Evolutionary conservation across 148 eudicot species (phyloP).

Genomic region (Oxyria digyna): DNA sequence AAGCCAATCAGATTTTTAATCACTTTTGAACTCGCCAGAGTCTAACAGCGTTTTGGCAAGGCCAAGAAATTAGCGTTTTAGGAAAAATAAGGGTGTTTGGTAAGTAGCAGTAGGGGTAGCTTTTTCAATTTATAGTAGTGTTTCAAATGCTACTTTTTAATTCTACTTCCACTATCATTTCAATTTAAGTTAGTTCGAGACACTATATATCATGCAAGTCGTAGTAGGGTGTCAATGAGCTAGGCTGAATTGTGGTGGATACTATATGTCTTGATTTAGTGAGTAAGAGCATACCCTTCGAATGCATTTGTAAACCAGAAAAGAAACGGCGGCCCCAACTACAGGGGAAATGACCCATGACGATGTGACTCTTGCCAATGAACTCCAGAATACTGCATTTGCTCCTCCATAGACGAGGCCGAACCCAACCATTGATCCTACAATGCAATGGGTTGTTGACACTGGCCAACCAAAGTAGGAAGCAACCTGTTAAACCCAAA

Average conservation of each 20-base stretch:
- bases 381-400: constrained; percentile 92
- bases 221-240: neutral
- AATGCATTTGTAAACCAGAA: constrained; percentile 94
- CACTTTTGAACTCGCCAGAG: no score
- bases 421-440: constrained; percentile 98
- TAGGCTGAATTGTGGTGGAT: neutral
- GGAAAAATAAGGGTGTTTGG: no score
- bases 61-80: no score
- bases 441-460: constrained; percentile 94
- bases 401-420: constrained; percentile 88
- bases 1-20: constrained; percentile 21
- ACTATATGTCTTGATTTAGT: neutral
- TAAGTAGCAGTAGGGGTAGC: no score
- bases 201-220: neutral
- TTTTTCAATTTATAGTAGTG: no score
- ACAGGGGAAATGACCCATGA: constrained; percentile 97
- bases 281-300: constrained; percentile 58
- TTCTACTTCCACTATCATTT: no score
- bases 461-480: constrained; percentile 95
- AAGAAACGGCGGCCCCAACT: constrained; percentile 67
- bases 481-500: constrained; percentile 52
- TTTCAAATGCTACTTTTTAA: no score
- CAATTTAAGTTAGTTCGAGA: no score
- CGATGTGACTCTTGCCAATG: constrained; percentile 82
- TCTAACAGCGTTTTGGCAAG: no score